phyloP scores from a whole-genome alignment of 2,329 filamentous ascomycete species.

The Curvularia sp. region DNA sequence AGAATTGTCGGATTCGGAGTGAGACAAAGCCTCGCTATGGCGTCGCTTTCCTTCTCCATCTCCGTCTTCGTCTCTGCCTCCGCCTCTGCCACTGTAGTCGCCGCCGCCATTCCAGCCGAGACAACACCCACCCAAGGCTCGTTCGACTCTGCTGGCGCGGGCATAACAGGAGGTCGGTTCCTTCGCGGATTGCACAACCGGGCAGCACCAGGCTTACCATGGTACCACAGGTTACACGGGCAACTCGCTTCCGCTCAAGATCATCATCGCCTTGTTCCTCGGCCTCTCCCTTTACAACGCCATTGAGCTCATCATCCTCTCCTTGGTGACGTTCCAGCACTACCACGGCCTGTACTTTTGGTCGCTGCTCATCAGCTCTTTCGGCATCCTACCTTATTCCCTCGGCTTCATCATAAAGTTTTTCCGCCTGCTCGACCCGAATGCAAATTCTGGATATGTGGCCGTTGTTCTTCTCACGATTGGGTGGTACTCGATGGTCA shows the following conservation, averaged over 20 bases:
- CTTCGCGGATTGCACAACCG: neutral
- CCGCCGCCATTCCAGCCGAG: constrained; percentile 18
- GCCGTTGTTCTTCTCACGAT: constrained; percentile 57
- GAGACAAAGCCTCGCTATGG: constrained; percentile 21
- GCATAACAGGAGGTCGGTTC: constrained; percentile 43
- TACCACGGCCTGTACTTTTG: constrained; percentile 60
- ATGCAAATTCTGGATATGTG: constrained; percentile 39
- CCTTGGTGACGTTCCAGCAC: constrained; percentile 58
- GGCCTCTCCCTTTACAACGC: constrained; percentile 51
- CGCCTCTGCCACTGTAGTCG: constrained; percentile 14
- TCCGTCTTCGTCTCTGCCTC: neutral
- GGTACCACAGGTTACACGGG: constrained; percentile 43
- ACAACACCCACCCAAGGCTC: constrained; percentile 40
- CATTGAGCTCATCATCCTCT: constrained; percentile 56
- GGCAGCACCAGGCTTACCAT: neutral
- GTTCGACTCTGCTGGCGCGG: constrained; percentile 39
- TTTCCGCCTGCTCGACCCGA: constrained; percentile 42
- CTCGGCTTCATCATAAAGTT: constrained; percentile 59
- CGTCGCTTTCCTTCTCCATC: constrained; percentile 22
- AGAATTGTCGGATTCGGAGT: neutral
- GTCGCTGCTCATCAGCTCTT: constrained; percentile 55
- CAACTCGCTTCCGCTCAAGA: constrained; percentile 39
- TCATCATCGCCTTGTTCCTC: constrained; percentile 48
- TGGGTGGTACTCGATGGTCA: constrained; percentile 68
- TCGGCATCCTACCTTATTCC: constrained; percentile 57